A percentile compares a stretch with the other conserved stretches of the same genome.
These are phyloP conservation scores for Leccinum subgranulosum DNA, from an alignment of 768 basidiomycete genomes.

Conservation along the genomic window DNA sequence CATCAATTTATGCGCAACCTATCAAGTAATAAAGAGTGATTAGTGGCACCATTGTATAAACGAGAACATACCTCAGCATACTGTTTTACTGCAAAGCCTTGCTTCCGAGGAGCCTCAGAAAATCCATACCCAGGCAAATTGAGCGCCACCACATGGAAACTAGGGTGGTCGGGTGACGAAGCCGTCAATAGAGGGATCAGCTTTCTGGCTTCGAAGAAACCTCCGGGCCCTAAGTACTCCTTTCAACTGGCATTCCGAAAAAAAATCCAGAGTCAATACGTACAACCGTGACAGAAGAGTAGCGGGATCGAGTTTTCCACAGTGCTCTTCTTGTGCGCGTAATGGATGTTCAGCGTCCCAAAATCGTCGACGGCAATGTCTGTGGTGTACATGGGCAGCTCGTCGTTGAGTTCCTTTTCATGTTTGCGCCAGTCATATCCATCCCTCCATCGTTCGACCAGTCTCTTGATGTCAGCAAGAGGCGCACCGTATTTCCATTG, in stretches of 20 bases:
- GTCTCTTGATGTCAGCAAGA: constrained; percentile 44
- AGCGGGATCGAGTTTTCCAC: constrained; percentile 48
- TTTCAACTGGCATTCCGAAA: not conserved
- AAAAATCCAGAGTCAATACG: constrained; percentile 6
- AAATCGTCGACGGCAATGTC: constrained; percentile 48
- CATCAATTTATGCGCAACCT: constrained; percentile 48
- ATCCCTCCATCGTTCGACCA: constrained; percentile 48
- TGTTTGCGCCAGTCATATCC: constrained; percentile 56
- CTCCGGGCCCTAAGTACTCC: constrained; percentile 49
- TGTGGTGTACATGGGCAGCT: constrained; percentile 53
- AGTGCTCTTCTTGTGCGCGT: constrained; percentile 51
- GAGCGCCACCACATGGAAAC: constrained; percentile 59
- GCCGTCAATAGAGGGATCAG: constrained; percentile 51
- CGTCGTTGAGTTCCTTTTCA: constrained; percentile 48
- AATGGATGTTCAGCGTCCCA: constrained; percentile 52
- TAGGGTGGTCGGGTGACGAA: constrained; percentile 41
- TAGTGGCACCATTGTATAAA: too few relatives aligned
- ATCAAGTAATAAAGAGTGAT: too few relatives aligned
- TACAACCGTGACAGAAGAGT: constrained; percentile 61
- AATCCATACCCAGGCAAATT: constrained; percentile 63
- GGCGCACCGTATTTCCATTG: constrained; percentile 54
- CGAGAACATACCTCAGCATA: constrained; percentile 49
- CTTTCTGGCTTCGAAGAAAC: constrained; percentile 47
- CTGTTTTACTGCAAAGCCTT: constrained; percentile 46
- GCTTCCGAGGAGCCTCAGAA: constrained; percentile 52